Evolutionary conservation across 805 yeast species (phyloP), one percentile per base, ranked within the genome.

Genomic region (Yarrowia sp.): DNA sequence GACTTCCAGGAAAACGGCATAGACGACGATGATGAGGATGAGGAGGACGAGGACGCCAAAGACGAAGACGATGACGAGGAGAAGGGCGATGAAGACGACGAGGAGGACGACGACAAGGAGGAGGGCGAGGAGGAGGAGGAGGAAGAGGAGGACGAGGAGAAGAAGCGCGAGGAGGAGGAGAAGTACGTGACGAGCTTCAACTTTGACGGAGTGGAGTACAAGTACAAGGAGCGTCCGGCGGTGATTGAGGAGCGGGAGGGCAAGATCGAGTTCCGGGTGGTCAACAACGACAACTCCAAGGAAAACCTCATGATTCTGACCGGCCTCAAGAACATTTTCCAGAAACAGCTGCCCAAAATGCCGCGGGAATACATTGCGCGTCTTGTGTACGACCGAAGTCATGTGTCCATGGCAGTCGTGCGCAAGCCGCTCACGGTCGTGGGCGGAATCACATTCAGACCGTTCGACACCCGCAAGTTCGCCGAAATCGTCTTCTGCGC

Each of bases 401-500:
- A 94, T 76, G 77, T 96, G 38, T 91, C 97, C 0, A 91, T 94
- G 82, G 99, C 99, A 0, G 96, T 94, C 59, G 94, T 94, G 19
- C 80, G 96, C 66, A 91, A 90, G 68, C 97, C 97, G 8, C 76
- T 93, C 68, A 90, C 96, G 0, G 99, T 94, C 16, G 97, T 93
- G 7, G 99, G 99, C 41, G 99, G 99, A 2, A 92, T 94, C 55
- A 94, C 99, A 0, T 92, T 89, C 72, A 80, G 97, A 64, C 99
- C 99, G 2, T 94, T 94, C 74, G 89, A 90, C 70, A 83, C 84
- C 61, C 81, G 96, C 64, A 87, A 84, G 70, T 94, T 94, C 80
- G 99, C 99, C 1, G 99, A 94, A 74, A 94, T 94, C 76, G 99
- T 94, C 24, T 94, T 94, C 70, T 94, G 97, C 81, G 99, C 99